Conservation (phyloP, 495 filamentous ascomycete species). For the Aspergillus saccharolyticus region DNA sequence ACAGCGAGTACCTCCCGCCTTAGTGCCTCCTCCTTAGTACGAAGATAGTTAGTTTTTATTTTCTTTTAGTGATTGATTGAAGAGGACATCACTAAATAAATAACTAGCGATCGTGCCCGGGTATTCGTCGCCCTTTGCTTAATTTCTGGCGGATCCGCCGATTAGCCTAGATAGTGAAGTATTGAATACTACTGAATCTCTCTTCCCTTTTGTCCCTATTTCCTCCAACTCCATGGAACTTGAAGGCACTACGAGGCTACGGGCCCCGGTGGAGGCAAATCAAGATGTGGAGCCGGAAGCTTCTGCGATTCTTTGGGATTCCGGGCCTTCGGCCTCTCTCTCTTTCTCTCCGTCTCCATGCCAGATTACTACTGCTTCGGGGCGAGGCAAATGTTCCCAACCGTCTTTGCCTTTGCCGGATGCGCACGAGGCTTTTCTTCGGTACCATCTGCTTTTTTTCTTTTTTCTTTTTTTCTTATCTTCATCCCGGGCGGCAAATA, state of each 20-base stretch:
- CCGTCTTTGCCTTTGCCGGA: constrained; percentile 1
- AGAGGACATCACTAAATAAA: not conserved
- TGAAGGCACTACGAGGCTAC: not conserved
- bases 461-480: not conserved
- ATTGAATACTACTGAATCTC: not conserved
- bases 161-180: not conserved
- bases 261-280: constrained; percentile 11
- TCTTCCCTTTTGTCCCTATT: not conserved
- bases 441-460: not conserved
- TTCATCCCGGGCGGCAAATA: constrained; percentile 1
- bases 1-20: no score
- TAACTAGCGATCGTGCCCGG: not conserved
- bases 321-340: not conserved
- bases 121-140: not conserved
- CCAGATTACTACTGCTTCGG: constrained; percentile 1
- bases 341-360: not conserved
- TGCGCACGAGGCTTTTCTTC: constrained; percentile 1
- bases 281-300: constrained; percentile 7
- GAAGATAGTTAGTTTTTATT: not conserved
- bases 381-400: not conserved
- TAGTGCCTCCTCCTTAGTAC: no score
- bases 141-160: not conserved
- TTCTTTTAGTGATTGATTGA: not conserved
- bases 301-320: constrained; percentile 7
- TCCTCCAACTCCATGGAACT: not conserved